These are phyloP conservation scores for Apiospora pterosperma DNA, from an alignment of 2,329 filamentous ascomycete genomes.

Conservation along the genomic window DNA sequence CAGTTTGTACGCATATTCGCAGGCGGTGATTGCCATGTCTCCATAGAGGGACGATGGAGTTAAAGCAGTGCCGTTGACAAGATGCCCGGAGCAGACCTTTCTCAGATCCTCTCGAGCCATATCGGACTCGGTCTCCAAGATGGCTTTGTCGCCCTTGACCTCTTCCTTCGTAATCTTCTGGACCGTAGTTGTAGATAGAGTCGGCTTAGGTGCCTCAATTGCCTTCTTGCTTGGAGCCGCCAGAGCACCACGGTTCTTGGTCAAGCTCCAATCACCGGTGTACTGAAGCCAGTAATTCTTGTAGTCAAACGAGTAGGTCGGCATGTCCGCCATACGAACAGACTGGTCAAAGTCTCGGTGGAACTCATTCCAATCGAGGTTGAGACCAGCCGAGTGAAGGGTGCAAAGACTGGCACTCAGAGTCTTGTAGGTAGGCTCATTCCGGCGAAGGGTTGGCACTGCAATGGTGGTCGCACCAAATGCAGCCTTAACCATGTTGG, in stretches of 20 bases:
- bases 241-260: constrained; percentile 58
- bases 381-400: constrained; percentile 54
- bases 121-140: constrained; percentile 63
- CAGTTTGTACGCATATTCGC: constrained; percentile 65
- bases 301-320: constrained; percentile 64
- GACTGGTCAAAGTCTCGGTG: constrained; percentile 58
- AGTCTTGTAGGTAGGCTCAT: constrained; percentile 62
- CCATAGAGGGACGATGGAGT: constrained; percentile 57
- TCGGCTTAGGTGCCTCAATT: constrained; percentile 39
- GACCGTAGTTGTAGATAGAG: constrained; percentile 62
- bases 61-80: constrained; percentile 64
- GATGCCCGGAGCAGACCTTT: constrained; percentile 60
- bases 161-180: constrained; percentile 62
- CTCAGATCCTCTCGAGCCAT: constrained; percentile 61
- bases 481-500: constrained; percentile 64
- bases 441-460: constrained; percentile 59
- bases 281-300: constrained; percentile 74
- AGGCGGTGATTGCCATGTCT: constrained; percentile 53
- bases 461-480: constrained; percentile 52
- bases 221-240: constrained; percentile 36
- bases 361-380: constrained; percentile 65
- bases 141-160: constrained; percentile 55
- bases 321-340: constrained; percentile 60
- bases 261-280: constrained; percentile 55
- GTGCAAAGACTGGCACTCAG: constrained; percentile 54